Conservation (phyloP, 805 yeast species). For the Priceomyces melissophilus region DNA sequence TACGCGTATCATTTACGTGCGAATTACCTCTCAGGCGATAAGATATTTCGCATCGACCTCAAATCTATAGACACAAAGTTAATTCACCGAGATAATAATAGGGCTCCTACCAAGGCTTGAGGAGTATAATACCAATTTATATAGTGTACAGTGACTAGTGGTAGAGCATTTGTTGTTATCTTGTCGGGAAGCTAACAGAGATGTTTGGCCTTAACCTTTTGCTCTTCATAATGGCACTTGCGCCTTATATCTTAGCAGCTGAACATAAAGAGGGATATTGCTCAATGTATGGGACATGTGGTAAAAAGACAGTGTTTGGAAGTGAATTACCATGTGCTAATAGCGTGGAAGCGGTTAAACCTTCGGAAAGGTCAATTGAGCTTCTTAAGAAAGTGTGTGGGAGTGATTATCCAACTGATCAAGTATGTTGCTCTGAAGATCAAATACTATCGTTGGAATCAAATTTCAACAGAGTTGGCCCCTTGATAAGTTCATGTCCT, state of each 20-base stretch:
- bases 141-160: too few relatives aligned
- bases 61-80: too few relatives aligned
- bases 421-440: conserved; percentile 66
- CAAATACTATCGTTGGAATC: conserved; percentile 57
- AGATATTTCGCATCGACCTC: too few relatives aligned
- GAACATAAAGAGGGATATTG: conserved; percentile 45
- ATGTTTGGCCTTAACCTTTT: too few relatives aligned
- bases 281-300: conserved; percentile 65
- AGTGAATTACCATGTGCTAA: conserved; percentile 75
- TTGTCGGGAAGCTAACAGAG: too few relatives aligned
- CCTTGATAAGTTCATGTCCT: conserved; percentile 59
- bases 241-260: background rate
- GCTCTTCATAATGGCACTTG: conserved; percentile 1
- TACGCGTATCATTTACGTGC: too few relatives aligned
- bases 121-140: too few relatives aligned
- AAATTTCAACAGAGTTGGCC: conserved; percentile 44
- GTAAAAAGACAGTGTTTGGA: conserved; percentile 78
- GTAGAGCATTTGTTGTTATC: too few relatives aligned
- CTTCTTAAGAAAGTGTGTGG: conserved; percentile 69
- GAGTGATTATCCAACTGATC: conserved; percentile 49
- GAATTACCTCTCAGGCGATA: too few relatives aligned
- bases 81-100: too few relatives aligned
- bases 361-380: conserved; percentile 42
- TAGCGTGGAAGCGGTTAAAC: conserved; percentile 45
- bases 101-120: too few relatives aligned